Conservation (phyloP, 176 grass and related monocot species). For the Raddia guianensis region DNA sequence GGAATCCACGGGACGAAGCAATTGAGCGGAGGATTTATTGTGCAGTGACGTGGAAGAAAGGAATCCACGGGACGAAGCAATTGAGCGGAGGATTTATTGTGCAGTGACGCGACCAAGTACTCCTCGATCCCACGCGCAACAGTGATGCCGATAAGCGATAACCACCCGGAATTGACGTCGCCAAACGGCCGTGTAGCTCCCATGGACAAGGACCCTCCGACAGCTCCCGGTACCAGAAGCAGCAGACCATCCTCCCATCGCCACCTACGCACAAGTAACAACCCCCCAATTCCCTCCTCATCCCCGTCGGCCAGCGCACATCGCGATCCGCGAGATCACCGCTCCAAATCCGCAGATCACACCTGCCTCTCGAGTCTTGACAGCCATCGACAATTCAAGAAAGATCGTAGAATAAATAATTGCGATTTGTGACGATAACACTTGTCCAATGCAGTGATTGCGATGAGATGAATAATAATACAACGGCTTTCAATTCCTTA, state of each 20-base stretch:
- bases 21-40: not conserved
- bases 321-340: not conserved
- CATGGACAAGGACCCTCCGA: not conserved
- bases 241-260: not conserved
- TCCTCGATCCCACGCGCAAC: conserved; percentile 12
- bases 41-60: not conserved
- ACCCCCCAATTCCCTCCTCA: too few species aligned
- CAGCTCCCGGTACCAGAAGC: not conserved
- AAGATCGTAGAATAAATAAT: not conserved
- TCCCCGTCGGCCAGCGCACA: not conserved
- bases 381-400: not conserved
- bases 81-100: not conserved
- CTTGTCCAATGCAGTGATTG: not conserved
- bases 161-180: not conserved
- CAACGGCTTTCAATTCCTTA: not conserved
- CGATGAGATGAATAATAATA: not conserved
- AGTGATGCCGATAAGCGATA: not conserved
- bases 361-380: too few species aligned
- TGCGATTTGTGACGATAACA: not conserved
- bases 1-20: too few species aligned
- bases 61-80: too few species aligned
- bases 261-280: not conserved
- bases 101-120: not conserved
- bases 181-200: not conserved
- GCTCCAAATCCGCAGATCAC: too few species aligned